A percentile compares a stretch with the other conserved stretches of the same genome.
Evolutionary conservation across 441 rosid genomes (phyloP).

Genomic region (Arabidopsis lyrata): DNA sequence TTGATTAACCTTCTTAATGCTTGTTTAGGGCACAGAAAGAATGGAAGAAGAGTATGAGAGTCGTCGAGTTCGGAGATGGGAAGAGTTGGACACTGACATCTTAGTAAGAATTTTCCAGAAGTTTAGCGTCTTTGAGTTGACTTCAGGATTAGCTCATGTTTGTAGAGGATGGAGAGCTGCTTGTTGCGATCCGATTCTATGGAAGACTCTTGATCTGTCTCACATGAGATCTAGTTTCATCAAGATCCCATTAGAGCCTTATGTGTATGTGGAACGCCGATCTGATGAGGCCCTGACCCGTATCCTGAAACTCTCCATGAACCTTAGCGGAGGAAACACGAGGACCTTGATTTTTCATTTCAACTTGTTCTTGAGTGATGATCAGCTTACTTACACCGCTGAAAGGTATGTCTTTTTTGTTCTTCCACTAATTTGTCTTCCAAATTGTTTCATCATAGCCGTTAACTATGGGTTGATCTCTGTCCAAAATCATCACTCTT

Average conservation of each 20-base stretch:
- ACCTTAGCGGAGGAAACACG: conserved; percentile 67
- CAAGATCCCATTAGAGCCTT: conserved; percentile 74
- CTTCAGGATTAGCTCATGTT: conserved; percentile 74
- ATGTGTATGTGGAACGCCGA: conserved; percentile 66
- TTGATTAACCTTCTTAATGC: not conserved
- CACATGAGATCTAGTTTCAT: conserved; percentile 72
- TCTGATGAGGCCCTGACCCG: conserved; percentile 66
- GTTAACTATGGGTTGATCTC: not conserved
- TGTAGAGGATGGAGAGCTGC: conserved; percentile 83
- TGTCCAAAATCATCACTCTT: not conserved
- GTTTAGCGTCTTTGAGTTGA: conserved; percentile 61
- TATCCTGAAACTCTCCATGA: conserved; percentile 68
- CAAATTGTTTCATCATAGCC: not conserved
- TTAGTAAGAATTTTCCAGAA: conserved; percentile 74
- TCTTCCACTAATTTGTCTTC: not conserved
- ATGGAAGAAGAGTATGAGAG: conserved; percentile 61
- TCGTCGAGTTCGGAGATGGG: conserved; percentile 66
- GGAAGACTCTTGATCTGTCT: conserved; percentile 86
- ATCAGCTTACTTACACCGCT: conserved; percentile 82
- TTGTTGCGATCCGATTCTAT: conserved; percentile 78
- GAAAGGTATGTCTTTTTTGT: conserved; percentile 54
- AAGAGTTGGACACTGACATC: conserved; percentile 72
- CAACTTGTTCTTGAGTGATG: conserved; percentile 70
- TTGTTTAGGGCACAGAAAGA: conserved; percentile 23
- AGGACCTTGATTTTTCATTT: conserved; percentile 71